phyloP scores from a whole-genome alignment of 2,329 filamentous ascomycete genomes.

The Blumeria graminis region DNA sequence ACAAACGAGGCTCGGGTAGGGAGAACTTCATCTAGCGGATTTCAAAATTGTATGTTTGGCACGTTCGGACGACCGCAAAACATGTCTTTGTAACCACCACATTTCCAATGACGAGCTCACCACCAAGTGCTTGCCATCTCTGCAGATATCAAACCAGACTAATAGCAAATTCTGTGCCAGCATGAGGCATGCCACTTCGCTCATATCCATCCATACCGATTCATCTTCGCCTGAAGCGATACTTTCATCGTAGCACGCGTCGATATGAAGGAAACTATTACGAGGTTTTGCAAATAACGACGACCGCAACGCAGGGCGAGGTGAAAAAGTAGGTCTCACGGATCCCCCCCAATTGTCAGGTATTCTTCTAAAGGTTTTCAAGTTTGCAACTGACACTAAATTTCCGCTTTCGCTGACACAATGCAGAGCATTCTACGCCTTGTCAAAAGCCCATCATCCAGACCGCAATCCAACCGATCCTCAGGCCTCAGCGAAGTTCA shows the following conservation, averaged over 20 bases:
- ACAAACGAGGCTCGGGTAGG: too few relatives aligned
- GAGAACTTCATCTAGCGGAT: too few relatives aligned
- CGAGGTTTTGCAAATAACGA: slow-evolving; percentile 49
- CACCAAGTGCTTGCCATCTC: too few relatives aligned
- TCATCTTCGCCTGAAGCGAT: slow-evolving; percentile 6
- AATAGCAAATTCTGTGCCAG: slow-evolving; percentile 4
- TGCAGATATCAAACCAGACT: background rate
- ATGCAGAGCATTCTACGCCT: slow-evolving; percentile 56
- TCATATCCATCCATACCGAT: slow-evolving; percentile 8
- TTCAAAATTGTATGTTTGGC: too few relatives aligned
- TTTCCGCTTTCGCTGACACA: background rate
- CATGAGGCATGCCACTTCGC: slow-evolving; percentile 40
- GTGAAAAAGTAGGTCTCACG: slow-evolving; percentile 48
- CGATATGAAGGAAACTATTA: slow-evolving; percentile 41
- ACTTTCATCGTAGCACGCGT: slow-evolving; percentile 22
- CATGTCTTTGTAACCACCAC: too few relatives aligned
- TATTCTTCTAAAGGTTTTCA: background rate
- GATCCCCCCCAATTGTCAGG: background rate
- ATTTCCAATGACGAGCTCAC: too few relatives aligned
- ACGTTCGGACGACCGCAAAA: too few relatives aligned
- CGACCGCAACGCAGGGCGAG: slow-evolving; percentile 43
- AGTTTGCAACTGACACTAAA: background rate
- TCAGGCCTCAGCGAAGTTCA: slow-evolving; percentile 48
- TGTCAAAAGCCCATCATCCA: slow-evolving; percentile 81
- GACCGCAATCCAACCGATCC: slow-evolving; percentile 69